phyloP scores from a whole-genome alignment of 306 rosid species.

The Comarum palustre region DNA sequence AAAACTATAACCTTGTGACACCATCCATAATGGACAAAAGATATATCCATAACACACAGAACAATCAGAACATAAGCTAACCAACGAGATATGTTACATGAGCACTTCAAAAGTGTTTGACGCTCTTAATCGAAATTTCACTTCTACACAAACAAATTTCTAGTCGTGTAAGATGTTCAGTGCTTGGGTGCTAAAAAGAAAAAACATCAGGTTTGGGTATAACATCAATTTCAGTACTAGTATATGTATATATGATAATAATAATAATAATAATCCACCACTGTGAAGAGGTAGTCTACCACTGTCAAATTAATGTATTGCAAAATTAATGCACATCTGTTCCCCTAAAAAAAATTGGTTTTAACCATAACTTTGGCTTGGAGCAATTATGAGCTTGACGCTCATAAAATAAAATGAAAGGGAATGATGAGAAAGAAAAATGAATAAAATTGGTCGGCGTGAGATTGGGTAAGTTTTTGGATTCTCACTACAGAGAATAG shows the following conservation, averaged over 20 bases:
- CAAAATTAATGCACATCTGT: not conserved
- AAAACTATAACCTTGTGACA: too few relatives aligned
- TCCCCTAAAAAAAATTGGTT: not conserved
- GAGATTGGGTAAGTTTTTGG: not conserved
- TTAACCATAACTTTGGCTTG: not conserved
- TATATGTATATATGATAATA: not conserved
- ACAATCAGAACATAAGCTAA: not conserved
- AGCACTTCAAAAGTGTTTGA: not conserved
- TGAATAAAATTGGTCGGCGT: too few relatives aligned
- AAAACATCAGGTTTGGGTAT: not conserved
- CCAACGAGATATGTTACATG: not conserved
- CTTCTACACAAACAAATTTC: not conserved
- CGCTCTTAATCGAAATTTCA: not conserved
- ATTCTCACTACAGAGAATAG: not conserved
- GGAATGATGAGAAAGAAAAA: not conserved
- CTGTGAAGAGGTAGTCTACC: not conserved
- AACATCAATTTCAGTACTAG: not conserved
- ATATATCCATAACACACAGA: not conserved
- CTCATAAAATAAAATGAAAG: not conserved
- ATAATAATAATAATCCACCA: not conserved
- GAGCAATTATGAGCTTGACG: not conserved
- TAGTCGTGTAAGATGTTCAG: not conserved
- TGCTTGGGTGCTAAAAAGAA: not conserved
- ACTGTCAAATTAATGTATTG: not conserved
- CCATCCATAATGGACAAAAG: not conserved